Conservation (phyloP, 1,139 yeast species). For the Blastobotrys indianensis region DNA sequence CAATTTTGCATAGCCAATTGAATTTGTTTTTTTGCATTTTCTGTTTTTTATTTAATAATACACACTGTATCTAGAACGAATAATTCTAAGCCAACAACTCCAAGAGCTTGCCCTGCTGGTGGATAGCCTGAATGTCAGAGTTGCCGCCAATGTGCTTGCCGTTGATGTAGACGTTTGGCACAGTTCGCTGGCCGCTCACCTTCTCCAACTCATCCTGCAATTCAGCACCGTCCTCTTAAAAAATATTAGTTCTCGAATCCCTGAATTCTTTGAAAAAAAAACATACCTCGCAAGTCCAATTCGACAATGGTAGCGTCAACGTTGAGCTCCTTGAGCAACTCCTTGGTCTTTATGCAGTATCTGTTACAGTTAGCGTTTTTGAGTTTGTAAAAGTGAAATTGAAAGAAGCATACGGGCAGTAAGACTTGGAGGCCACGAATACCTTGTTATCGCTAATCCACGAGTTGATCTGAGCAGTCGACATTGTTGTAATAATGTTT, state of each 20-base stretch:
- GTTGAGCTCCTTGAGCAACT: conserved; percentile 18
- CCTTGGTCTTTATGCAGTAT: conserved; percentile 25
- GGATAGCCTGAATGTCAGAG: conserved; percentile 60
- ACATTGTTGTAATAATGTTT: too few species aligned
- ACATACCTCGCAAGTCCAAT: conserved; percentile 20
- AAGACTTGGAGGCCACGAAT: conserved; percentile 74
- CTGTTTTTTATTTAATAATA: not conserved
- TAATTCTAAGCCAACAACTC: conserved; percentile 1
- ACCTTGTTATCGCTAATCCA: conserved; percentile 63
- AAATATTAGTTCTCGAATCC: not conserved
- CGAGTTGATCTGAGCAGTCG: conserved; percentile 21
- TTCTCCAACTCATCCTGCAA: conserved; percentile 74
- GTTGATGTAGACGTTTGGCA: conserved; percentile 84
- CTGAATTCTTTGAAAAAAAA: not conserved
- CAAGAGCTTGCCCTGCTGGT: conserved; percentile 12
- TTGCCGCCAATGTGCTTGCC: conserved; percentile 95
- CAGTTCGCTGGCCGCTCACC: conserved; percentile 85
- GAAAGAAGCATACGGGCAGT: conserved; percentile 24
- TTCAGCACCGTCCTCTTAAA: conserved; percentile 48
- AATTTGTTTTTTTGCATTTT: not conserved
- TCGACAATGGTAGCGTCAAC: conserved; percentile 23
- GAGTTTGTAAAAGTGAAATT: not conserved
- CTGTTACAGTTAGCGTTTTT: not conserved
- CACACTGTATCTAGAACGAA: not conserved
- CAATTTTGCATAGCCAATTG: not conserved